These are phyloP conservation scores for Ceratocystiopsis brevicomis DNA, from an alignment of 2,329 filamentous ascomycete genomes.

Conservation along the genomic window DNA sequence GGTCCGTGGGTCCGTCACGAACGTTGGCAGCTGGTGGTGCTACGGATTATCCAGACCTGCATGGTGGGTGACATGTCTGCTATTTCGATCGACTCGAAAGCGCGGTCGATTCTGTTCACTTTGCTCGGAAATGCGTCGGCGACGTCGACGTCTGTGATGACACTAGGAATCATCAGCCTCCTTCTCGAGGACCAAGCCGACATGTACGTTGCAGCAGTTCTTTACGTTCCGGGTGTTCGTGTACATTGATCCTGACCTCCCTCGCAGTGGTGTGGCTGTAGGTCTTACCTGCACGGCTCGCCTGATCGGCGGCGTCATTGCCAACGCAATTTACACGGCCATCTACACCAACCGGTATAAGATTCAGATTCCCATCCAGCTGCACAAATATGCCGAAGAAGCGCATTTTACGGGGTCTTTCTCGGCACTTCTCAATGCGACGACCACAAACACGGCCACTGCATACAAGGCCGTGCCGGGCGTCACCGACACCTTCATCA, in stretches of 20 bases:
- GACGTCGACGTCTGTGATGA: constrained; percentile 15
- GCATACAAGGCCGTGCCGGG: neutral
- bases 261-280: constrained; percentile 15
- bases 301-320: constrained; percentile 18
- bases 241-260: neutral
- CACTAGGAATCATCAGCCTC: constrained; percentile 17
- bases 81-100: constrained; percentile 14
- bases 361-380: neutral
- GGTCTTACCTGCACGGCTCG: constrained; percentile 18
- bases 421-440: neutral
- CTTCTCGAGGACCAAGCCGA: constrained; percentile 17
- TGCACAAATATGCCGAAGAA: neutral
- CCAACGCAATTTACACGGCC: constrained; percentile 19
- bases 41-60: constrained; percentile 16
- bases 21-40: constrained; percentile 17
- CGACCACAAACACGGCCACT: neutral
- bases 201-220: constrained; percentile 9
- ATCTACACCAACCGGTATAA: constrained; percentile 12
- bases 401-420: neutral
- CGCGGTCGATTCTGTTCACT: constrained; percentile 16
- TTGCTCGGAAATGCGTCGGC: constrained; percentile 13
- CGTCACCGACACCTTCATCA: neutral
- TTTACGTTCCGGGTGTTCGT: neutral
- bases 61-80: constrained; percentile 17
- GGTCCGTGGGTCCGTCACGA: constrained; percentile 15